phyloP scores from a whole-genome alignment of 2,329 filamentous ascomycete genomes.

The Sphaerostilbella broomeana region DNA sequence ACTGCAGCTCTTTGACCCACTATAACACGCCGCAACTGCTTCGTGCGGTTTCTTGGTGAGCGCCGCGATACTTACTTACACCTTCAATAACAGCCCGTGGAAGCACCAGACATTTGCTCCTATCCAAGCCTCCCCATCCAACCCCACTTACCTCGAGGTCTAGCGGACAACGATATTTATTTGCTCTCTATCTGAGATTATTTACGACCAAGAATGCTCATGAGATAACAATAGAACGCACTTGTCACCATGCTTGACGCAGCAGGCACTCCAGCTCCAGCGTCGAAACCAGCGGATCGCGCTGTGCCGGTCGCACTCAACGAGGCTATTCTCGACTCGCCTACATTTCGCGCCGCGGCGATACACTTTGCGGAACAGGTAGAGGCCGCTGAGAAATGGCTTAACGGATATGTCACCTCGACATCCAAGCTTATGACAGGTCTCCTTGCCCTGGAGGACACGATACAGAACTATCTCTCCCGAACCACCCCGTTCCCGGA shows the following conservation, averaged over 20 bases:
- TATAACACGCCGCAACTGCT: no score
- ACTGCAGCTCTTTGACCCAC: no score
- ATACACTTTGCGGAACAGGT: slow-evolving; percentile 87
- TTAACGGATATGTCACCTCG: slow-evolving; percentile 54
- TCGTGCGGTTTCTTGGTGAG: no score
- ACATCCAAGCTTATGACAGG: slow-evolving; percentile 52
- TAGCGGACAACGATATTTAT: not conserved
- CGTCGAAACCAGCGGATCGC: slow-evolving; percentile 24
- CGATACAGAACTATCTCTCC: slow-evolving; percentile 69
- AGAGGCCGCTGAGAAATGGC: slow-evolving; percentile 87
- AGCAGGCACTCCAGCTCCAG: slow-evolving; percentile 13
- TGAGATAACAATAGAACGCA: slow-evolving; percentile 1
- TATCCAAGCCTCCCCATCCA: no score
- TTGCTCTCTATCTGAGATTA: not conserved
- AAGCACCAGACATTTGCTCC: no score
- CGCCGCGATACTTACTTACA: no score
- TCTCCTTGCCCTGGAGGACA: slow-evolving; percentile 68
- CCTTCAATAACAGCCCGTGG: no score
- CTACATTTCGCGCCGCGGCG: slow-evolving; percentile 83
- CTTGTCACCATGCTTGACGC: slow-evolving; percentile 12
- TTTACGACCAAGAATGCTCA: slow-evolving; percentile 3
- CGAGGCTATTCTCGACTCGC: slow-evolving; percentile 93
- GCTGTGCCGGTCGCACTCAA: slow-evolving; percentile 74
- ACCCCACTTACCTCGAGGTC: no score
- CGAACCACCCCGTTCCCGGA: slow-evolving; percentile 74